phyloP scores from a whole-genome alignment of 2,329 filamentous ascomycete species.

The Aureobasidium sp. region DNA sequence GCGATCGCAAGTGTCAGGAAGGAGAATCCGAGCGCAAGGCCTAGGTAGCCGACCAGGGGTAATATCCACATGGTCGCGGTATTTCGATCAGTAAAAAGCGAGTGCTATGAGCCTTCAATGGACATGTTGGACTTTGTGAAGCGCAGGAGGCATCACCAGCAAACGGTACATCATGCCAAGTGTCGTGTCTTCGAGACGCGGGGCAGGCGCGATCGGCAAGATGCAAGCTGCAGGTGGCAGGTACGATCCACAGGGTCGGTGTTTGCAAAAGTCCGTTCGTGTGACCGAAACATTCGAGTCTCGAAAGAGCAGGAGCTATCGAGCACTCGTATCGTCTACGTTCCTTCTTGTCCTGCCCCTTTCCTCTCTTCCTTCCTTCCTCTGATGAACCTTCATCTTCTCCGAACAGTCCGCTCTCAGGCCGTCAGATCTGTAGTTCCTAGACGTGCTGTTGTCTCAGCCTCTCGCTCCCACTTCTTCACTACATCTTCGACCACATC shows the following conservation, averaged over 20 bases:
- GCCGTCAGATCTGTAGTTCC: constrained; percentile 9
- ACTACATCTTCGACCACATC: background rate
- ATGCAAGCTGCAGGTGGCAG: background rate
- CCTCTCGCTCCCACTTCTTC: constrained; percentile 4
- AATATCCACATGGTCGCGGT: constrained; percentile 83
- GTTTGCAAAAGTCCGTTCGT: constrained; percentile 6
- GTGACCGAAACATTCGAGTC: constrained; percentile 5
- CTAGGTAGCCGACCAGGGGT: constrained; percentile 80
- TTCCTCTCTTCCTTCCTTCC: background rate
- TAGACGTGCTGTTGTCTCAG: constrained; percentile 9
- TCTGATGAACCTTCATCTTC: constrained; percentile 12
- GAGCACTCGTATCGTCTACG: background rate
- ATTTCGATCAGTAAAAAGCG: background rate
- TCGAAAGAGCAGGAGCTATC: background rate
- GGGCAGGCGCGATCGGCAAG: background rate
- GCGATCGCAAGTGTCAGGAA: constrained; percentile 95
- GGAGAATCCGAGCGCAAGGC: constrained; percentile 78
- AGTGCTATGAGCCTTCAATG: background rate
- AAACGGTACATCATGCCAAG: background rate
- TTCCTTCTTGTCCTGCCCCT: constrained; percentile 2
- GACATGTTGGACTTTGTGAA: background rate
- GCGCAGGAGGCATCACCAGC: background rate
- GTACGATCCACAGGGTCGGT: background rate
- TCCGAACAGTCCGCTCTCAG: constrained; percentile 9
- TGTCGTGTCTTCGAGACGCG: background rate